phyloP scores from a whole-genome alignment of 2,329 filamentous ascomycete genomes.

The Fusarium pininemorale region DNA sequence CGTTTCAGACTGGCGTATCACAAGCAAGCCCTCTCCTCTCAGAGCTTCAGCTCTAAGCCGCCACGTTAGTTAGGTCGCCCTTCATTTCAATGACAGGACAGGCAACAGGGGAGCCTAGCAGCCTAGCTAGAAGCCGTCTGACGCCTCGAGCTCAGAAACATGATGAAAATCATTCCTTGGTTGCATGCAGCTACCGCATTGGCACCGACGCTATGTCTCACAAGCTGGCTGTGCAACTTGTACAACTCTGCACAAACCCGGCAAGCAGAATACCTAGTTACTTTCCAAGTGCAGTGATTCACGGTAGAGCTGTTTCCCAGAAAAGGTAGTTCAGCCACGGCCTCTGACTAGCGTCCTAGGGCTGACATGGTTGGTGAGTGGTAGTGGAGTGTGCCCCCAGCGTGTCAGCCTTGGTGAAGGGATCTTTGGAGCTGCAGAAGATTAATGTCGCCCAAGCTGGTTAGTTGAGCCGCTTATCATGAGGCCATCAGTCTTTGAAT shows the following conservation, averaged over 20 bases:
- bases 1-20: conserved; percentile 15
- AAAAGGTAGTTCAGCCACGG: conserved; percentile 9
- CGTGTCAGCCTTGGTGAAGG: conserved; percentile 27
- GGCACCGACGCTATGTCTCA: background rate
- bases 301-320: background rate
- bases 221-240: conserved; percentile 32
- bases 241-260: conserved; percentile 13
- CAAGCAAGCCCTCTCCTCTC: background rate
- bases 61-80: conserved; percentile 16
- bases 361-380: conserved; percentile 36
- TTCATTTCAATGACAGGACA: conserved; percentile 36
- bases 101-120: conserved; percentile 32
- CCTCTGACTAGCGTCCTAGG: conserved; percentile 37
- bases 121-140: conserved; percentile 25
- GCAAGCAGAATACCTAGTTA: background rate
- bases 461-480: conserved; percentile 1
- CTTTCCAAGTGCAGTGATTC: background rate
- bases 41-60: conserved; percentile 22
- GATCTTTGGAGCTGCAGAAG: conserved; percentile 15
- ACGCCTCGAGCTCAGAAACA: conserved; percentile 7
- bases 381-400: conserved; percentile 15
- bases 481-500: conserved; percentile 10
- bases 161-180: background rate
- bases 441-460: conserved; percentile 26
- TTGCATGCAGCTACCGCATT: conserved; percentile 6